Evolutionary conservation across 2,329 filamentous ascomycete genomes (phyloP).

Genomic region (Colletotrichum sp.): DNA sequence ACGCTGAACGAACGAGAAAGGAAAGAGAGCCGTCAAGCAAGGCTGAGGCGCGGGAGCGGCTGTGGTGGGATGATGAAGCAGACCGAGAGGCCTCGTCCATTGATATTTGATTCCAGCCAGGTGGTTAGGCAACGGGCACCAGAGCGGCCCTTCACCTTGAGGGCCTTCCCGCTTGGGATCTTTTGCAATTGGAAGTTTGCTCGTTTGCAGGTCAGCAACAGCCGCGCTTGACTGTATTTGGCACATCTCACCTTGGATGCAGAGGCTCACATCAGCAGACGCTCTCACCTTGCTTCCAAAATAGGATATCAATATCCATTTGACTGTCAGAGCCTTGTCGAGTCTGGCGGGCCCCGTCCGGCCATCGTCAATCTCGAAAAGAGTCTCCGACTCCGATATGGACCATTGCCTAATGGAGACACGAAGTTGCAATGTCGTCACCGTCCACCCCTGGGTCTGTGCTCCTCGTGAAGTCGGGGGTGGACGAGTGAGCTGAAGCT

Average conservation of each 20-base stretch:
- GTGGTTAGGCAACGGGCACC: slow-evolving; percentile 5
- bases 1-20: neutral
- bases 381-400: neutral
- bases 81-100: neutral
- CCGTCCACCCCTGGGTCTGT: neutral
- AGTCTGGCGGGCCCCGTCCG: neutral
- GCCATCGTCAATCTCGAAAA: neutral
- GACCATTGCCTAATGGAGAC: neutral
- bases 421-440: slow-evolving; percentile 6
- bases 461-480: neutral
- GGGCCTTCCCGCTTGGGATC: neutral
- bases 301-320: neutral
- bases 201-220: neutral
- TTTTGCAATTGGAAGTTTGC: neutral
- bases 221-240: neutral
- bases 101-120: neutral
- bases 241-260: neutral
- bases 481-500: neutral
- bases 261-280: slow-evolving; percentile 11
- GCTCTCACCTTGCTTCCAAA: neutral
- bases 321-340: neutral
- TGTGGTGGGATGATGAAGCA: neutral
- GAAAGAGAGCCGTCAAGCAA: neutral
- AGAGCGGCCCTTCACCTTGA: neutral
- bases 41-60: neutral